A percentile compares a stretch with the other conserved stretches of the same genome.
phyloP scores from a whole-genome alignment of 305 asterid species.

The Salvia sclarea region DNA sequence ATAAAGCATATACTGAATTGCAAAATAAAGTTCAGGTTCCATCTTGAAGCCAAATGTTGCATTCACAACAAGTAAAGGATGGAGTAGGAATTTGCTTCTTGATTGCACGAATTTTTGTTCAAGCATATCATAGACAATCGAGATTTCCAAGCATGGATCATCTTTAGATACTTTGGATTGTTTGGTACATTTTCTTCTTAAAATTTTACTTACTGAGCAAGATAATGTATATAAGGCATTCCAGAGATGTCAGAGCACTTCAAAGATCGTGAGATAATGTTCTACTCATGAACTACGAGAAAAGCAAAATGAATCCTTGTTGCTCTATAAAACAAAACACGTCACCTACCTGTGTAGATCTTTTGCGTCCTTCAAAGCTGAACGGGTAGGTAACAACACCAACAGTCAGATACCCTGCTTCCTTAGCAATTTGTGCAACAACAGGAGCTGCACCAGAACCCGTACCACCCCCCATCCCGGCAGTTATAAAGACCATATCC shows the following conservation, averaged over 20 bases:
- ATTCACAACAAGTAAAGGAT: slow-evolving; percentile 1
- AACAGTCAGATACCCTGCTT: slow-evolving; percentile 91
- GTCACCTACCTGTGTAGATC: slow-evolving; percentile 75
- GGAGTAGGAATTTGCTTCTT: too few species aligned
- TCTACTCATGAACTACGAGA: slow-evolving; percentile 6
- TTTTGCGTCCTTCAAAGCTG: slow-evolving; percentile 95
- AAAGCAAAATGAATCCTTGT: not conserved
- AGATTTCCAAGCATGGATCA: slow-evolving; percentile 2
- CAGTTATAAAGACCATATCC: slow-evolving; percentile 97
- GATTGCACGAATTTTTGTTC: not conserved
- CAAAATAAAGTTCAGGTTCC: not conserved
- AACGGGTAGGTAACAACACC: slow-evolving; percentile 95
- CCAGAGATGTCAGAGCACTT: not conserved
- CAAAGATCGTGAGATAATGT: slow-evolving; percentile 2
- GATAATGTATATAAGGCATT: not conserved
- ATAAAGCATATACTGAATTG: not conserved
- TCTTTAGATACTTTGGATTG: not conserved
- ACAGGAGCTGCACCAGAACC: slow-evolving; percentile 99
- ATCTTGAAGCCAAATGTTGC: slow-evolving; percentile 11
- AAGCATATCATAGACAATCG: not conserved
- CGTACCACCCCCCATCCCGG: slow-evolving; percentile 99
- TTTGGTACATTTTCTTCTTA: not conserved
- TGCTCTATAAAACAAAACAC: slow-evolving; percentile 12
- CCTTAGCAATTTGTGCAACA: slow-evolving; percentile 87
- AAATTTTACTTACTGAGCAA: not conserved